Conservation (phyloP, 441 rosid genomes). For the Pelargonium fulgidum region DNA sequence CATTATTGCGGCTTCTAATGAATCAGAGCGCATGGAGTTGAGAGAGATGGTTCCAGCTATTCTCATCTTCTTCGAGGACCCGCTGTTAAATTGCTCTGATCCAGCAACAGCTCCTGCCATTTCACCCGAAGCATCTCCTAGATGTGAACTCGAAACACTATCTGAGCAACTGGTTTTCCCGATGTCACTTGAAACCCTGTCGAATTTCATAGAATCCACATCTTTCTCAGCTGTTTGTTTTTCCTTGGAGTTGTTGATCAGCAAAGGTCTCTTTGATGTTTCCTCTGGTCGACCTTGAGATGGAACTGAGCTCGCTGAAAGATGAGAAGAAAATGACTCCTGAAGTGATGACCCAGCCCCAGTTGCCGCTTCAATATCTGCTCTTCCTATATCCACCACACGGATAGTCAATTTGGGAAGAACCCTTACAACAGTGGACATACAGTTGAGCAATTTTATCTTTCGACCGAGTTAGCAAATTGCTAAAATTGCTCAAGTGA, state of each 20-base stretch:
- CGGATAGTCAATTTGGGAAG: constrained; percentile 10
- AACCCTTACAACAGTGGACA: constrained; percentile 16
- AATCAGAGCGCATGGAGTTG: constrained; percentile 39
- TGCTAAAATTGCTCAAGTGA: too few species aligned
- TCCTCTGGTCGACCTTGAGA: constrained; percentile 13
- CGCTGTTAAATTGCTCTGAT: constrained; percentile 15
- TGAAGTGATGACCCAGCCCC: constrained; percentile 11
- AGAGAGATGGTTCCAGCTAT: constrained; percentile 26
- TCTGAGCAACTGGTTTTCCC: constrained; percentile 21
- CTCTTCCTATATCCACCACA: constrained; percentile 18
- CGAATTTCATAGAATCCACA: too few species aligned
- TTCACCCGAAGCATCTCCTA: constrained; percentile 21
- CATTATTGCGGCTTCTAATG: constrained; percentile 49
- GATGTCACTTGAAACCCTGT: neutral
- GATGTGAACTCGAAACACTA: constrained; percentile 25
- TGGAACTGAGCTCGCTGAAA: constrained; percentile 21
- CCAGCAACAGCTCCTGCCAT: constrained; percentile 17
- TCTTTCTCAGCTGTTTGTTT: constrained; percentile 1
- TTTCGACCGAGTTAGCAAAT: neutral
- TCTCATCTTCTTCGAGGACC: constrained; percentile 29
- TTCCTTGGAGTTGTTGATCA: constrained; percentile 4
- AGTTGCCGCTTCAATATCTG: constrained; percentile 11
- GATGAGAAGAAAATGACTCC: constrained; percentile 18
- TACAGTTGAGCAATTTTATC: constrained; percentile 12
- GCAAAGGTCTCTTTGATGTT: constrained; percentile 13